Evolutionary conservation across 106 monocot genomes (phyloP).

Genomic region (Apostasia ramifera): DNA sequence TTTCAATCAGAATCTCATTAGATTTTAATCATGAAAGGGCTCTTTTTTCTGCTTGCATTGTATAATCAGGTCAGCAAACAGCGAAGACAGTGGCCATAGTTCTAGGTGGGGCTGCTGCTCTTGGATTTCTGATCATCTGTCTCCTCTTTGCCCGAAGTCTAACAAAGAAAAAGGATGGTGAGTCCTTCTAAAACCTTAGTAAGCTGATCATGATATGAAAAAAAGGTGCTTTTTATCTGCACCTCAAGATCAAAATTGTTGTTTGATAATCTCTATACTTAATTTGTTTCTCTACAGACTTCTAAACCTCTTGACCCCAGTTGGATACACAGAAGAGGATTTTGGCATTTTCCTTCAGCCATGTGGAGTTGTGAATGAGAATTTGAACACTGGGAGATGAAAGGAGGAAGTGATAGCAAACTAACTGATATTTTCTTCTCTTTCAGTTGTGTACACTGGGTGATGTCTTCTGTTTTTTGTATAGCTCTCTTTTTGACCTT

Average conservation of each 20-base stretch:
- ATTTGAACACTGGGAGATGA: no score
- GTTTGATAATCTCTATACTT: neutral
- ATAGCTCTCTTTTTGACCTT: no score
- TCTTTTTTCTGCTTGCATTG: neutral
- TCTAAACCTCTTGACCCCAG: neutral
- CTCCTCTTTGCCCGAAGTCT: slow-evolving; percentile 78
- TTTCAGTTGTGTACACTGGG: no score
- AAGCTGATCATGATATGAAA: neutral
- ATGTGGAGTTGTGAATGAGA: slow-evolving; percentile 2
- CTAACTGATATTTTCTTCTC: no score
- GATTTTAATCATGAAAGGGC: neutral
- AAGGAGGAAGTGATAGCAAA: no score
- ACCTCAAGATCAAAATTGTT: no score
- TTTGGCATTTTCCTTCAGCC: slow-evolving; percentile 4
- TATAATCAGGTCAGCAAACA: slow-evolving; percentile 61
- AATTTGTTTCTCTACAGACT: neutral
- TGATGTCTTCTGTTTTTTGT: no score
- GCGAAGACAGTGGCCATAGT: slow-evolving; percentile 96
- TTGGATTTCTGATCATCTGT: slow-evolving; percentile 85
- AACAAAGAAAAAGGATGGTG: slow-evolving; percentile 74
- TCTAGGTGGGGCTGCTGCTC: slow-evolving; percentile 76
- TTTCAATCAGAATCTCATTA: neutral
- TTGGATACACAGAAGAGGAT: neutral
- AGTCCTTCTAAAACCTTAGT: slow-evolving; percentile 2
- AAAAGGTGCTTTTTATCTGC: neutral